Conservation (phyloP, 2,329 filamentous ascomycete species). For the Iodosphaeria phyllophila region DNA sequence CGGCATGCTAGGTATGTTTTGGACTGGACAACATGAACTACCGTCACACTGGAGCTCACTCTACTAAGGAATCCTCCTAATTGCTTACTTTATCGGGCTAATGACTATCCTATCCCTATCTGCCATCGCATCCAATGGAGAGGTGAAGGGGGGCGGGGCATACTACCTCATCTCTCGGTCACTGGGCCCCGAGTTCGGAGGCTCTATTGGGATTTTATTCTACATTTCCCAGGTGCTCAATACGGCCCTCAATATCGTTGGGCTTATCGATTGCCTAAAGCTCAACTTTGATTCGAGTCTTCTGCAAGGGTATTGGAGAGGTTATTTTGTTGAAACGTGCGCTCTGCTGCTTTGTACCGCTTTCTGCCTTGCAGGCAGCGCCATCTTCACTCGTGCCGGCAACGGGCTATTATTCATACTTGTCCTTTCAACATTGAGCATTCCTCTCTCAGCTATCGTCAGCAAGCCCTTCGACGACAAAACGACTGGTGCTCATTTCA, state of each 20-base stretch:
- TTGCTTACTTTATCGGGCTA: conserved; percentile 67
- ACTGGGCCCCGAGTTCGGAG: conserved; percentile 73
- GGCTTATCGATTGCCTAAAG: conserved; percentile 64
- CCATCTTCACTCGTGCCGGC: conserved; percentile 63
- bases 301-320: conserved; percentile 55
- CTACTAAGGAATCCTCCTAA: conserved; percentile 44
- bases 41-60: conserved; percentile 3
- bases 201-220: conserved; percentile 73
- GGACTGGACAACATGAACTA: background rate
- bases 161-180: conserved; percentile 81
- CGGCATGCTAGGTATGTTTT: conserved; percentile 54
- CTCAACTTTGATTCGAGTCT: conserved; percentile 54
- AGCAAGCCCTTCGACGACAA: conserved; percentile 47
- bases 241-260: conserved; percentile 73
- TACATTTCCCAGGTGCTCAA: conserved; percentile 83
- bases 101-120: conserved; percentile 73
- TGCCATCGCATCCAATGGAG: conserved; percentile 78
- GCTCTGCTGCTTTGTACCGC: conserved; percentile 53
- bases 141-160: conserved; percentile 70
- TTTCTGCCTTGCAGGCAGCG: conserved; percentile 63
- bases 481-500: conserved; percentile 51
- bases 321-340: conserved; percentile 56
- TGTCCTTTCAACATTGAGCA: conserved; percentile 57
- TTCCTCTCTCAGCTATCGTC: conserved; percentile 59
- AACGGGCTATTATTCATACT: conserved; percentile 58